These are phyloP conservation scores for Corinectria fuckeliana DNA, from an alignment of 2,329 filamentous ascomycete genomes.

Conservation along the genomic window DNA sequence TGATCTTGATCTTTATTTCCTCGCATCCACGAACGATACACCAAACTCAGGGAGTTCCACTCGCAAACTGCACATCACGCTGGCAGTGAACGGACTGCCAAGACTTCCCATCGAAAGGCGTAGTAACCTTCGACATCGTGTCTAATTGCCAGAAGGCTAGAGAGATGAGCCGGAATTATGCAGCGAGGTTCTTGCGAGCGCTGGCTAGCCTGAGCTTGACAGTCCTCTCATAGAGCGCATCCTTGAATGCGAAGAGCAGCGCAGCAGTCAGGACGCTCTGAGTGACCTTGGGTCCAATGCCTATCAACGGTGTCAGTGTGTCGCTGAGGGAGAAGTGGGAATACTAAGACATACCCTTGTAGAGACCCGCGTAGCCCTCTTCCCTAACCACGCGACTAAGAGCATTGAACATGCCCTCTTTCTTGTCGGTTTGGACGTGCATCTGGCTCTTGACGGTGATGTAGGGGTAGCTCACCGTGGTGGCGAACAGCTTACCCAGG, in stretches of 20 bases:
- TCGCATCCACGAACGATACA: background rate
- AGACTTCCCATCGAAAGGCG: slow-evolving; percentile 10
- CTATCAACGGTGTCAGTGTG: slow-evolving; percentile 52
- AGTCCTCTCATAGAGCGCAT: slow-evolving; percentile 87
- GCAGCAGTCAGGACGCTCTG: slow-evolving; percentile 97
- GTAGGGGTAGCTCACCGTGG: slow-evolving; percentile 94
- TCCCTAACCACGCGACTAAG: slow-evolving; percentile 82
- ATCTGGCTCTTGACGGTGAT: slow-evolving; percentile 98
- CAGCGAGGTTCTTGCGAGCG: slow-evolving; percentile 47
- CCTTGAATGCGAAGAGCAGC: slow-evolving; percentile 97
- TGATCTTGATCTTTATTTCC: slow-evolving; percentile 5
- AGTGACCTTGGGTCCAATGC: slow-evolving; percentile 93
- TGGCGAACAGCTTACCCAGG: slow-evolving; percentile 92
- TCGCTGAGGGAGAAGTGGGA: background rate
- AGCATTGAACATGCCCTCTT: slow-evolving; percentile 80
- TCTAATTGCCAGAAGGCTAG: slow-evolving; percentile 12
- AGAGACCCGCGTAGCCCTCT: slow-evolving; percentile 90
- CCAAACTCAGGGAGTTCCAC: slow-evolving; percentile 14
- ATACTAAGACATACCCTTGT: slow-evolving; percentile 72
- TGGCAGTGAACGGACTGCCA: slow-evolving; percentile 20
- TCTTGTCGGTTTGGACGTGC: slow-evolving; percentile 85
- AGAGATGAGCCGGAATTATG: slow-evolving; percentile 32
- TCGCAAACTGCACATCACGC: slow-evolving; percentile 21
- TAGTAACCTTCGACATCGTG: slow-evolving; percentile 11
- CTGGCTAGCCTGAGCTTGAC: slow-evolving; percentile 65